These are phyloP conservation scores for Hypomyces perniciosus DNA, from an alignment of 2,329 filamentous ascomycete species.

Conservation along the genomic window DNA sequence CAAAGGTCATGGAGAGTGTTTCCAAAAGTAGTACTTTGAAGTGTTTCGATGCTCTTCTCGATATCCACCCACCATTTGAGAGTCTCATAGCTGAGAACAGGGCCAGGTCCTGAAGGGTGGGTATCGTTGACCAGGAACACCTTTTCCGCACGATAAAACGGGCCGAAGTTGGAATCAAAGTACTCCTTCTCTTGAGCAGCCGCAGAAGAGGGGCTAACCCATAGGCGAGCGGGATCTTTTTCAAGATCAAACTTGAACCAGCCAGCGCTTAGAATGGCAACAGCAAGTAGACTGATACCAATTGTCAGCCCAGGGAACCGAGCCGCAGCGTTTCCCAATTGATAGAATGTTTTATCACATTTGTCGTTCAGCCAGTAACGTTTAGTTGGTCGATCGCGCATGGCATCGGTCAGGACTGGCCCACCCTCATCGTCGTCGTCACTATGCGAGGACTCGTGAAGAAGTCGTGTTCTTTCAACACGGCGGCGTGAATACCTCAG, in stretches of 20 bases:
- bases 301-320: slow-evolving; percentile 83
- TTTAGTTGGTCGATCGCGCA: slow-evolving; percentile 71
- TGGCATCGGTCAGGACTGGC: slow-evolving; percentile 62
- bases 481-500: slow-evolving; percentile 66
- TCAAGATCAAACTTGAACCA: slow-evolving; percentile 89
- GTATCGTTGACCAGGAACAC: slow-evolving; percentile 90
- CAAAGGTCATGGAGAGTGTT: slow-evolving; percentile 78
- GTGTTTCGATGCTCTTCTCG: slow-evolving; percentile 66
- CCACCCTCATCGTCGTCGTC: slow-evolving; percentile 95
- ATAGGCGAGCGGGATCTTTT: slow-evolving; percentile 81
- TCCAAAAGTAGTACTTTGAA: slow-evolving; percentile 64
- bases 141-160: slow-evolving; percentile 93
- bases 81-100: slow-evolving; percentile 83
- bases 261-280: slow-evolving; percentile 74
- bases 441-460: slow-evolving; percentile 77
- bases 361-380: slow-evolving; percentile 79
- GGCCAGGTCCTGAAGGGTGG: slow-evolving; percentile 53
- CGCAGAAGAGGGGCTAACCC: slow-evolving; percentile 91
- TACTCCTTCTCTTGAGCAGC: slow-evolving; percentile 91
- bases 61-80: slow-evolving; percentile 91
- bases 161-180: slow-evolving; percentile 88
- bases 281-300: slow-evolving; percentile 63
- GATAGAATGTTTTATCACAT: slow-evolving; percentile 74
- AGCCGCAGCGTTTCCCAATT: slow-evolving; percentile 73
- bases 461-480: slow-evolving; percentile 74